phyloP scores from a whole-genome alignment of 1,284 basidiomycete genomes.

The Ganoderma meredithae region DNA sequence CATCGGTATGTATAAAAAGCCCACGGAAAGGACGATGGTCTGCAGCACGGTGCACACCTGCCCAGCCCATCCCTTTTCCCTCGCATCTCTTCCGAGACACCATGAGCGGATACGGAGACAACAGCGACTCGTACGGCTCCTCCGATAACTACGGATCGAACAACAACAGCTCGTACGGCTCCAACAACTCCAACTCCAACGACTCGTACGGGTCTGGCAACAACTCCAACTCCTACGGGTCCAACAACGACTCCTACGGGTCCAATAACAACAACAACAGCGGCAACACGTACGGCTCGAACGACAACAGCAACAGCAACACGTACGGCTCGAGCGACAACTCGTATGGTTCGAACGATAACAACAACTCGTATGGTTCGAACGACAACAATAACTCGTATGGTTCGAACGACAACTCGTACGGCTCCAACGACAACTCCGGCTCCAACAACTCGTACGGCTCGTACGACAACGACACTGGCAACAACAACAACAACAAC shows the following conservation, averaged over 20 bases:
- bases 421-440: slow-evolving; percentile 14
- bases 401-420: slow-evolving; percentile 16
- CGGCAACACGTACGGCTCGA: slow-evolving; percentile 4
- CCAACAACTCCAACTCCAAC: slow-evolving; percentile 9
- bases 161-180: not conserved
- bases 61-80: not conserved
- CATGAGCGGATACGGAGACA: slow-evolving; percentile 14
- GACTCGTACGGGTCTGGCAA: slow-evolving; percentile 4
- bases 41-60: not conserved
- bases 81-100: not conserved
- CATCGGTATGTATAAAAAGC: not conserved
- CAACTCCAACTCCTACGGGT: slow-evolving; percentile 13
- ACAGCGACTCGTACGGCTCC: slow-evolving; percentile 24
- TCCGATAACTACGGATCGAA: slow-evolving; percentile 17
- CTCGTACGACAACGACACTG: slow-evolving; percentile 26
- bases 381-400: slow-evolving; percentile 17
- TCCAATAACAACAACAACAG: too few relatives aligned
- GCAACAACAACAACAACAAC: not conserved
- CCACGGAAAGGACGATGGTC: not conserved
- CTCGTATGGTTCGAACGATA: not conserved
- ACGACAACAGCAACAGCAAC: slow-evolving; percentile 18
- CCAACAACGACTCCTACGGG: not conserved
- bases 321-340: not conserved
- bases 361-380: slow-evolving; percentile 14
- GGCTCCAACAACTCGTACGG: slow-evolving; percentile 24